phyloP scores from a whole-genome alignment of 208 protist species.

The Trypanosoma cruzi region DNA sequence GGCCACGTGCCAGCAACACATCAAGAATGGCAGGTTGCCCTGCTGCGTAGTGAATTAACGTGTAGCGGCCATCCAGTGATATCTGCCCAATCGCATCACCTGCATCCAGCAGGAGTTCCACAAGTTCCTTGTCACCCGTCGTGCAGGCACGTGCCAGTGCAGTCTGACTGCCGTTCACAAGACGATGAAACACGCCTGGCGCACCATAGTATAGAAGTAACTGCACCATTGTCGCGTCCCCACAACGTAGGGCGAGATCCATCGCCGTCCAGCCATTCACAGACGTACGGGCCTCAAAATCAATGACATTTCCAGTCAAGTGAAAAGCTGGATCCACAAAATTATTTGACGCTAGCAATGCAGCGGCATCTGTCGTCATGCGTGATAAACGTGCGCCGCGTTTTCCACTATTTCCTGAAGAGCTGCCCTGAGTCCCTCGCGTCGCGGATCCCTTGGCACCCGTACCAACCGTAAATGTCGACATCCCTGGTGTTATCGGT shows the following conservation, averaged over 20 bases:
- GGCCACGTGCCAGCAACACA: conserved; percentile 39
- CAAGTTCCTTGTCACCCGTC: conserved; percentile 47
- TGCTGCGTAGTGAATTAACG: conserved; percentile 83
- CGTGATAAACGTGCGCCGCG: neutral
- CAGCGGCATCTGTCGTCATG: neutral
- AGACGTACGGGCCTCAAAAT: conserved; percentile 37
- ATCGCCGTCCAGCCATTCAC: conserved; percentile 30
- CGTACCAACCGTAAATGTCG: neutral
- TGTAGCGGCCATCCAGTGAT: conserved; percentile 81
- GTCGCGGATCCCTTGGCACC: neutral
- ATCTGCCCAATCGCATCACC: conserved; percentile 59
- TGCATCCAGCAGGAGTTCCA: conserved; percentile 61
- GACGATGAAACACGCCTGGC: conserved; percentile 16
- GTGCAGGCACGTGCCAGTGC: conserved; percentile 65
- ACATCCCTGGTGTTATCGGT: neutral
- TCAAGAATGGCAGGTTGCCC: conserved; percentile 50
- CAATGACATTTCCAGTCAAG: conserved; percentile 26
- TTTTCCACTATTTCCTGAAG: neutral
- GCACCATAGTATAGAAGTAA: conserved; percentile 67
- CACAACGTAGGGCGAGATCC: conserved; percentile 41
- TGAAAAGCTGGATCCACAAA: conserved; percentile 5
- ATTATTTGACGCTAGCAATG: neutral
- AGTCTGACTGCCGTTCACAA: conserved; percentile 68
- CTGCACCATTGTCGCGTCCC: conserved; percentile 47
- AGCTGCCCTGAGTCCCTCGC: neutral